Percentiles rank a stretch among this genome's conserved stretches.
phyloP scores from a whole-genome alignment of 345 rosid genomes.

The Hibiscus tridactylites region DNA sequence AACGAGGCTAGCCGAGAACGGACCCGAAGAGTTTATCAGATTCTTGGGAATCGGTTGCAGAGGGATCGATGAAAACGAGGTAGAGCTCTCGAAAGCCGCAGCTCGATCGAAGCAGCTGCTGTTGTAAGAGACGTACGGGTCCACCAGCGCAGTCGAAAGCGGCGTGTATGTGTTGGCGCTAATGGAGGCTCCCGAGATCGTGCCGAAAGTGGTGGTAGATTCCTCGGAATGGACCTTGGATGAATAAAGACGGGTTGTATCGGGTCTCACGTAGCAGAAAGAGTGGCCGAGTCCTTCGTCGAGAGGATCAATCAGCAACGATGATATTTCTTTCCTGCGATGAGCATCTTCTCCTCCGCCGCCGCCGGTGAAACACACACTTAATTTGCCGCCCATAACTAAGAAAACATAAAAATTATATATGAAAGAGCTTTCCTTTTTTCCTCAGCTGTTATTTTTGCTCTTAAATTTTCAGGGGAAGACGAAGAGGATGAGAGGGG shows the following conservation, averaged over 20 bases:
- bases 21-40: slow-evolving; percentile 17
- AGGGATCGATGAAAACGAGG: slow-evolving; percentile 74
- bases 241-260: slow-evolving; percentile 44
- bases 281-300: slow-evolving; percentile 93
- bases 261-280: slow-evolving; percentile 85
- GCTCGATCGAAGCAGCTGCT: slow-evolving; percentile 48
- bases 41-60: slow-evolving; percentile 76
- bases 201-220: slow-evolving; percentile 67
- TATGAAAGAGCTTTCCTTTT: background rate
- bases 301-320: slow-evolving; percentile 42
- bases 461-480: background rate
- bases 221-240: slow-evolving; percentile 87
- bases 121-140: slow-evolving; percentile 43
- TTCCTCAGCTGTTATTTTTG: background rate
- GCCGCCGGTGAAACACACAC: slow-evolving; percentile 58
- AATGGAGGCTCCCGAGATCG: slow-evolving; percentile 96
- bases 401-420: background rate
- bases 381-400: slow-evolving; percentile 74
- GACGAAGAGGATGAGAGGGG: slow-evolving; percentile 24
- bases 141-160: slow-evolving; percentile 71
- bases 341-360: slow-evolving; percentile 26
- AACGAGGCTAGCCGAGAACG: slow-evolving; percentile 47
- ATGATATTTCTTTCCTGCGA: slow-evolving; percentile 35
- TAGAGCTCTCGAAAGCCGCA: slow-evolving; percentile 90
- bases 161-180: slow-evolving; percentile 95